Percentiles rank a stretch among this genome's conserved stretches.
phyloP scores from a whole-genome alignment of 1,284 basidiomycete species.

The Pulveroboletus ridleyi region DNA sequence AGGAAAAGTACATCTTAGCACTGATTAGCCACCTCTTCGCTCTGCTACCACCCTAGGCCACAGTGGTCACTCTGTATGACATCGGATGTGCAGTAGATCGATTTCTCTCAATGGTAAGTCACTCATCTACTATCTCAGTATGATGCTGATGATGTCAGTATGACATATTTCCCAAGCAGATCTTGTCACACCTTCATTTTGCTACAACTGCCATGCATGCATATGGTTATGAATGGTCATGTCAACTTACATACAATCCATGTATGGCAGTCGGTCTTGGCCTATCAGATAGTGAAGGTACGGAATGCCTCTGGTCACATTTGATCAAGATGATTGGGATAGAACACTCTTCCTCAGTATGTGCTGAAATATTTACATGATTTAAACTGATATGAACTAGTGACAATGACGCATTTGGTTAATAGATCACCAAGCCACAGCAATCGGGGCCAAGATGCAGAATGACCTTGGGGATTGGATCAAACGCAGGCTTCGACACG shows the following conservation, averaged over 20 bases:
- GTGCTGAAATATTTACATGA: background rate
- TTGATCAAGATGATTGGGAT: conserved; percentile 1
- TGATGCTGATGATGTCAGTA: background rate
- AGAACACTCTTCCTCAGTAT: background rate
- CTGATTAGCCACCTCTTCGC: background rate
- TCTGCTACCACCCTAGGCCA: background rate
- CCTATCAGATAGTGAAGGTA: too few relatives aligned
- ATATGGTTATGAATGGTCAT: conserved; percentile 7
- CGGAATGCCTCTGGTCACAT: too few relatives aligned
- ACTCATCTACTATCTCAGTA: background rate
- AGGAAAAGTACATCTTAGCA: background rate
- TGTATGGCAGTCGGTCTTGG: too few relatives aligned
- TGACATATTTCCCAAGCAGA: too few relatives aligned
- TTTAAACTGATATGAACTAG: background rate
- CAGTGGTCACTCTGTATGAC: background rate
- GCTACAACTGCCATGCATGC: background rate
- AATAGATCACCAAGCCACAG: background rate
- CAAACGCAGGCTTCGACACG: background rate
- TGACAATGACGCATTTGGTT: background rate
- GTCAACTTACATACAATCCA: background rate
- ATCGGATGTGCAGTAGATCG: background rate
- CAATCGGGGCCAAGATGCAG: background rate
- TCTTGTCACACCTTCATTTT: background rate
- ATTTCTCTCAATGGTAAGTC: background rate
- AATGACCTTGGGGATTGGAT: conserved; percentile 1